phyloP scores from a whole-genome alignment of 257 asterid genomes.

The Lithospermum erythrorhizon region DNA sequence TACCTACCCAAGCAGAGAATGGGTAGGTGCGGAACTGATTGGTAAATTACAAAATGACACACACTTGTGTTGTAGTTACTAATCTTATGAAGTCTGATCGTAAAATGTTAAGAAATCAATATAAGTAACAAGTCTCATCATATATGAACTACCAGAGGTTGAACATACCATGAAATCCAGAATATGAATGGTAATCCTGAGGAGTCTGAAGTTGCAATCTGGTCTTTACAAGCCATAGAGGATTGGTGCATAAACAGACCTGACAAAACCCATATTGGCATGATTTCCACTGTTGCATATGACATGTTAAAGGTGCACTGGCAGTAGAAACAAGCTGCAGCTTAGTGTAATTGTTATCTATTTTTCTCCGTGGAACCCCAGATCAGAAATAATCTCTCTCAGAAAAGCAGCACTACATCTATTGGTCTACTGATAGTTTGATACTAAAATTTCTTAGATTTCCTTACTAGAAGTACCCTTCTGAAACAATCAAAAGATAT shows the following conservation, averaged over 20 bases:
- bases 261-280: conserved; percentile 12
- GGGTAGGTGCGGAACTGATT: too few species aligned
- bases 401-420: background rate
- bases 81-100: too few species aligned
- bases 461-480: background rate
- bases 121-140: conserved; percentile 5
- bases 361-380: too few species aligned
- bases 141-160: conserved; percentile 12
- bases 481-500: background rate
- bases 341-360: background rate
- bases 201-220: conserved; percentile 97
- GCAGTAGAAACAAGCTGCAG: background rate
- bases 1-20: too few species aligned
- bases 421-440: background rate
- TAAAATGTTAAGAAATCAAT: background rate
- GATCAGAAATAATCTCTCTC: too few species aligned
- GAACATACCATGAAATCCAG: conserved; percentile 80
- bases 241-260: conserved; percentile 83
- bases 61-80: too few species aligned
- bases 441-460: too few species aligned
- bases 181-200: conserved; percentile 55
- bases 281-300: background rate
- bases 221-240: conserved; percentile 95
- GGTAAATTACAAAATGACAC: too few species aligned
- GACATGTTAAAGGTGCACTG: background rate